Base-by-base conservation (phyloP, 768 basidiomycete genomes). In the Boletus edulis region DNA sequence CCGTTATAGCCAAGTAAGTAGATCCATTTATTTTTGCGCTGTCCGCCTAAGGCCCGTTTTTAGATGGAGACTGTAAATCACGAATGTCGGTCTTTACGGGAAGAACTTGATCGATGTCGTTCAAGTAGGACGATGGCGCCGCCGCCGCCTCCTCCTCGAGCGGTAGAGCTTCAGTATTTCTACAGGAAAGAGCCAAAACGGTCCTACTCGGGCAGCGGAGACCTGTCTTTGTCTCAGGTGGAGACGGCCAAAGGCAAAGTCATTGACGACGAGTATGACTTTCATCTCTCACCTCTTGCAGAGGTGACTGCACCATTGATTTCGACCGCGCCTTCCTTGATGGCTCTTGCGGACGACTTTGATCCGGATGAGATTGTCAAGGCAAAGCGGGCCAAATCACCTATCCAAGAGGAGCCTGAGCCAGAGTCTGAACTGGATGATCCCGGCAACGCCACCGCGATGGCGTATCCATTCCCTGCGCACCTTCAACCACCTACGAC, bases 1-100 rank as follows among this genome's bases (percentile, higher is more conserved):
- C 44, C 38, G 42, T 62, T 64, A 29, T 66, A 73, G 67, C 72
- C 59, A 75, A 77, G 54, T 72, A 60, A 57, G 72, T 75, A 37
- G 49, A 55, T 11, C 38, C 43, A 3, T 39, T 53, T 64, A 9
- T 52, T 24, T 32, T 40, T 24, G 34, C 13, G 39, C 48, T 22
- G 9, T 47, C 54, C 17, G 29, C 40, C 56, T 62, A 17, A 68
- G 50, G 11, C 31, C 29, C 46, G 15, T 35, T 48, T 48, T 49
- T 22, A 64, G 65, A 45, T 62, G 57, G 64, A 71, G 17, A 59
- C 69, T 41, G 60, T 42, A 1, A 60, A 57, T 12, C 55, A 60
- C 41, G 61, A 71, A 53, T 63, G 71, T 45, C 70, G 56, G 41
- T 58, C 58, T 34, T 58, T 71, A 50, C 67, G 63, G 18, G 69